Percentiles rank a stretch among this genome's conserved stretches.
phyloP scores from a whole-genome alignment of 2,329 filamentous ascomycete species.

The Aspergillus alliaceus region DNA sequence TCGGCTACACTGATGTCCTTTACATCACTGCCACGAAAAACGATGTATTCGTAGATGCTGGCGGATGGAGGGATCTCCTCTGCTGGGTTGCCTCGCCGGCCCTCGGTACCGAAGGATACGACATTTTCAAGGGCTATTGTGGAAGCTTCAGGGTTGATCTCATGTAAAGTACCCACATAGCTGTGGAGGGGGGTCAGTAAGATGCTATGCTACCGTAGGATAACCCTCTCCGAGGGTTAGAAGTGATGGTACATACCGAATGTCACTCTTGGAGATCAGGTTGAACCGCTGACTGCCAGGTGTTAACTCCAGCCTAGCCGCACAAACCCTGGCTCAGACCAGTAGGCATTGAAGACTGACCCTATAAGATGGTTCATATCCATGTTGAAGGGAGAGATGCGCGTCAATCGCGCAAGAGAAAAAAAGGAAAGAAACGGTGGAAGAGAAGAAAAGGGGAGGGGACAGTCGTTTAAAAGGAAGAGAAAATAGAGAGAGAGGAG shows the following conservation, averaged over 20 bases:
- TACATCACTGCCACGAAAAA: conserved; percentile 96
- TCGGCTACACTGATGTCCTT: conserved; percentile 96
- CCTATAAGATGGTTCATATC: conserved; percentile 54
- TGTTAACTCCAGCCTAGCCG: conserved; percentile 38
- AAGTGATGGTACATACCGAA: conserved; percentile 64
- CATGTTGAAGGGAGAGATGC: conserved; percentile 38
- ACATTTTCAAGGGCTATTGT: conserved; percentile 98
- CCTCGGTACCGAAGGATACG: conserved; percentile 89
- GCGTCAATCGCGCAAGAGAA: conserved; percentile 32
- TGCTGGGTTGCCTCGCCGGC: conserved; percentile 72
- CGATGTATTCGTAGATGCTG: conserved; percentile 95
- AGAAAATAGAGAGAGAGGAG: conserved; percentile 22
- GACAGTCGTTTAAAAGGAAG: conserved; percentile 6
- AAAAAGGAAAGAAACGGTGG: conserved; percentile 24
- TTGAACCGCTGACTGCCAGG: conserved; percentile 80
- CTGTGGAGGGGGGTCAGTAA: conserved; percentile 52
- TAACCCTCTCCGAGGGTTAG: not conserved
- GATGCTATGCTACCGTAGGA: conserved; percentile 6
- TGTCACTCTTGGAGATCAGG: conserved; percentile 95
- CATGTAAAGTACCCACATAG: conserved; percentile 92
- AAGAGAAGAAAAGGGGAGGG: conserved; percentile 20
- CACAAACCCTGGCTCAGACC: conserved; percentile 33
- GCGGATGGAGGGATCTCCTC: conserved; percentile 83
- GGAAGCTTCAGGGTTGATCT: conserved; percentile 96
- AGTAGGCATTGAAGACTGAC: conserved; percentile 35